Base-by-base conservation (phyloP, 495 filamentous ascomycete species). In the Sordaria brevicollis region DNA sequence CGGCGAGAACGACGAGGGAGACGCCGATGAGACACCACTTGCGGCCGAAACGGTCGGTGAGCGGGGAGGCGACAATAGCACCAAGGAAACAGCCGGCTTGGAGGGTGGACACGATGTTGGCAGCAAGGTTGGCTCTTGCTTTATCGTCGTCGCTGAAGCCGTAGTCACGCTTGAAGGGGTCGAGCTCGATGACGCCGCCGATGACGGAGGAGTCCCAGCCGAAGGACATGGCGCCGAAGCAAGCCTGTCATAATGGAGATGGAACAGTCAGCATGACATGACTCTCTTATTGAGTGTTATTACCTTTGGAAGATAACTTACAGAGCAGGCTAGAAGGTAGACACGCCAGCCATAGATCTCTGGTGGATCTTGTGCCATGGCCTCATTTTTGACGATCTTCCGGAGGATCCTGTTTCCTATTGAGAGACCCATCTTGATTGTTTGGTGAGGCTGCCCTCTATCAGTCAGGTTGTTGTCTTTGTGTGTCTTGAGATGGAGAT, bases 281-380 rank as follows among this genome's bases (percentile, higher is more conserved):
- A 62, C n/a, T n/a, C n/a, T 31, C 29, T 31, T 36, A 67, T 54
- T 74, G 35, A 35, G n/a, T 5, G 17, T n/a, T 17, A 10, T 19
- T n/a, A 62, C 25, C 15, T 66, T 19, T 38, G n/a, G 35, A 35
- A 57, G 35, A 31, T 9, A n/a, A 79, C 85, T 75, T 70, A 90
- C 88, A 65, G 90, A 90, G 69, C 86, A 89, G 25, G 90, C 89
- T 35, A 93, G 79, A 37, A 86, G 77, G 72, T 88, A 92, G 21
- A 90, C 88, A 69, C 90, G 86, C 90, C 90, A 93, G 71, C 89
- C 89, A 73, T 93, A 93, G 74, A 93, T 91, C 81, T 93, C 88
- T 68, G 83, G 84, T 11, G 91, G 90, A 74, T 91, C 90, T 62
- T 79, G 81, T 79, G 86, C 89, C 88, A 92, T 92, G 54, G 91